Conservation (phyloP, 352 stramenopile species). For the Stramenopiles sp. region DNA sequence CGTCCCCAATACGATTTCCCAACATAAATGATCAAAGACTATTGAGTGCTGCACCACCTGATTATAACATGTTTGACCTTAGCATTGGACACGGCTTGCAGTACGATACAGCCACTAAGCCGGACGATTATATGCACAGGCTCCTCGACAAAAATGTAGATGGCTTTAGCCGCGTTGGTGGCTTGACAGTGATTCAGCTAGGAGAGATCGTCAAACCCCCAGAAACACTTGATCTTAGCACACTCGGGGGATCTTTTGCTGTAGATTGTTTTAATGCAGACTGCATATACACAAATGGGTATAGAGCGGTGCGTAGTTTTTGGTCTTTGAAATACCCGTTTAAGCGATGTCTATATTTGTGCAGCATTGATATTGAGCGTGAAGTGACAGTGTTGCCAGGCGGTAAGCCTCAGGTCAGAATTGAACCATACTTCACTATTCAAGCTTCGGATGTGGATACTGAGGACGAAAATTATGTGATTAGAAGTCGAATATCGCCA, state of each 20-base stretch:
- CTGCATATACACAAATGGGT: slow-evolving; percentile 63
- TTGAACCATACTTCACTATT: too few species aligned
- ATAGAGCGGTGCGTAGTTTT: slow-evolving; percentile 68
- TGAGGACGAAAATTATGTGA: too few species aligned
- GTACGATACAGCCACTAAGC: not conserved
- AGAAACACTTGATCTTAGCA: not conserved
- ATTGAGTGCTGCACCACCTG: too few species aligned
- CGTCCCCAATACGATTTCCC: not conserved
- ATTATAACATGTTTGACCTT: too few species aligned
- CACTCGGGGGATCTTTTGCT: not conserved
- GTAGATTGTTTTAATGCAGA: slow-evolving; percentile 48
- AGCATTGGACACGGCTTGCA: not conserved
- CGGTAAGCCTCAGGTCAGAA: too few species aligned
- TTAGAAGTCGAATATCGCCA: too few species aligned
- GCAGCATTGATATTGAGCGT: slow-evolving; percentile 46
- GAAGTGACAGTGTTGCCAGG: too few species aligned
- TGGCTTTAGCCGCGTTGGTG: not conserved
- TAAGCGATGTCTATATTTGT: slow-evolving; percentile 62
- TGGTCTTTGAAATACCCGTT: slow-evolving; percentile 48
- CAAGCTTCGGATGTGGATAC: too few species aligned
- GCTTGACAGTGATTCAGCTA: not conserved
- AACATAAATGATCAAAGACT: not conserved
- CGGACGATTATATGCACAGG: too few species aligned
- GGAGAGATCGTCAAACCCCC: not conserved
- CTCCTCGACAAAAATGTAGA: too few species aligned